These are phyloP conservation scores for Globisporangium recalcitrans DNA, from an alignment of 352 stramenopile genomes.

Conservation along the genomic window DNA sequence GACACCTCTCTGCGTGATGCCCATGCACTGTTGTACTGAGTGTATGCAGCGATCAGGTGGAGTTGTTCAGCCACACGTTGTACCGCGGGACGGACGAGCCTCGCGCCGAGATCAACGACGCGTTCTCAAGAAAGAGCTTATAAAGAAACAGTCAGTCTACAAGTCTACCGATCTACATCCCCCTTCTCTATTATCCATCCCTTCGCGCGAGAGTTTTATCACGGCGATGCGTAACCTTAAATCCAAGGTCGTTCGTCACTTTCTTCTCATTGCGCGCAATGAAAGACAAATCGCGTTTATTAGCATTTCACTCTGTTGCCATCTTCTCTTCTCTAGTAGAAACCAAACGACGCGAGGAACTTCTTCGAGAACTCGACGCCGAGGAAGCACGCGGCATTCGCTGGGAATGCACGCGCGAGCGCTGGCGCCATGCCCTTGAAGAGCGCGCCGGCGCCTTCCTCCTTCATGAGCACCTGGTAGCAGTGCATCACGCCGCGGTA, in stretches of 20 bases:
- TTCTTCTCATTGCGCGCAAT: background rate
- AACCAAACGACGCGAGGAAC: constrained; percentile 63
- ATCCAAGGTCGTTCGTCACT: background rate
- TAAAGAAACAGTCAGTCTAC: constrained; percentile 21
- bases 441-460: constrained; percentile 90
- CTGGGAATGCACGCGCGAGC: constrained; percentile 92
- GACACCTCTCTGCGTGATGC: background rate
- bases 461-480: constrained; percentile 90
- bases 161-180: too few relatives aligned
- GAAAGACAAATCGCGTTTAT: background rate
- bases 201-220: background rate
- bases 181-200: too few relatives aligned
- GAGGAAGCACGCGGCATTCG: constrained; percentile 95
- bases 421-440: constrained; percentile 94
- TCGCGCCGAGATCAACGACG: constrained; percentile 79
- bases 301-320: constrained; percentile 1
- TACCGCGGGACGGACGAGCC: constrained; percentile 82
- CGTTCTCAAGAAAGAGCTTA: constrained; percentile 76
- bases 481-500: constrained; percentile 92
- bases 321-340: constrained; percentile 42
- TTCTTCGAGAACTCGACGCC: constrained; percentile 87
- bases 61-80: constrained; percentile 84
- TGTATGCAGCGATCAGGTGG: constrained; percentile 54
- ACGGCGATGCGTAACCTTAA: background rate
- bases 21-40: background rate